Base-by-base conservation (phyloP, 495 filamentous ascomycete genomes). In the Lasiosphaeris hirsuta region DNA sequence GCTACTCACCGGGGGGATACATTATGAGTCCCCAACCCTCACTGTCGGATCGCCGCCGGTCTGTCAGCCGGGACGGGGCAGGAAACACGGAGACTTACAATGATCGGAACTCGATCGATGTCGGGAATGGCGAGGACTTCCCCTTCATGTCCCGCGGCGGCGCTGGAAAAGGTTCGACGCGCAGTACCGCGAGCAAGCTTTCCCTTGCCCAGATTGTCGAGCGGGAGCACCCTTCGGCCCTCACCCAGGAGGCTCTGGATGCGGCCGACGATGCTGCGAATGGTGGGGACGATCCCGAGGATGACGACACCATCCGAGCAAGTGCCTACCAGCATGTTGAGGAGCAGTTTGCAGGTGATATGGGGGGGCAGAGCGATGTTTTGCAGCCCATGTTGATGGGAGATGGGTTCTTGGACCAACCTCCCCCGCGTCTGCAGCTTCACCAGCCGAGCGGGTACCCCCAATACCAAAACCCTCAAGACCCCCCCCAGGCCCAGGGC, bases 1-100 rank as follows among this genome's bases (percentile, higher is more conserved):
- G 87, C 38, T 92, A 89, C 70, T 89, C 87, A 19, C 86, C 88
- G 1, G 77, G 69, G 14, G 83, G 75, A n/a, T 87, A 81, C 58
- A 66, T 87, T 48, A 79, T 84, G 62, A 92, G 86, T 30, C 85
- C 86, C 10, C 80, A 81, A 38, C 75, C 78, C 36, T 90, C 87
- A 9, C 71, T 87, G 42, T 71, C 79, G 10, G 84, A 81, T 33
- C 81, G 83, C 37, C 75, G 81, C 45, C 81, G 85, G 47, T 88
- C 87, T 6, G 75, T 74, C 14, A 87, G 84, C 46, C 77, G 81
- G 60, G 67, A 30, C 23, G 23, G 23, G 23, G 23, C 23, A 5
- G 23, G 23, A 30, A 30, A 30, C 23, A 30, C 23, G 2, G 23
- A 30, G 23, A 30, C 23, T 30, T 2, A 2, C 23, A 30, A 30